A percentile compares a stretch with the other conserved stretches of the same genome.
These are phyloP conservation scores for Capronia americana DNA, from an alignment of 2,329 filamentous ascomycete species.

Conservation along the genomic window DNA sequence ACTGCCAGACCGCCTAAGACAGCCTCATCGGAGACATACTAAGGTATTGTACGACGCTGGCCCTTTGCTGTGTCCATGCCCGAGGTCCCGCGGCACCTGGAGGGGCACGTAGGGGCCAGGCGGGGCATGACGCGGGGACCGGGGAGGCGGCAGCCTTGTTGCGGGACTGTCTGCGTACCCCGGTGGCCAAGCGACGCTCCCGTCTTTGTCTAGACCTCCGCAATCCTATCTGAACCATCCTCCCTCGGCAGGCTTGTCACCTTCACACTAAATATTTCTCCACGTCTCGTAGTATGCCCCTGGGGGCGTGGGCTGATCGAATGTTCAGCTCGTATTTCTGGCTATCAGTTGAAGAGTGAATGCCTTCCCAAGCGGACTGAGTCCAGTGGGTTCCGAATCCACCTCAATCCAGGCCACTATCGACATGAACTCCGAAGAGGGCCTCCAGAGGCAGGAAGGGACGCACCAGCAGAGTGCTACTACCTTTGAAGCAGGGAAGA, in stretches of 20 bases:
- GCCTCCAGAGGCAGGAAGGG: background rate
- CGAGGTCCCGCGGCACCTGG: background rate
- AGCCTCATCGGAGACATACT: background rate
- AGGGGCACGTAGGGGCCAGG: too few relatives aligned
- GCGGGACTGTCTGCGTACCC: background rate
- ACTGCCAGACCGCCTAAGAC: background rate
- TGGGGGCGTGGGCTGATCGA: background rate
- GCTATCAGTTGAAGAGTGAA: background rate
- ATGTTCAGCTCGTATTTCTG: background rate
- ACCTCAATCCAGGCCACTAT: background rate
- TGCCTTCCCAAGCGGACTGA: background rate
- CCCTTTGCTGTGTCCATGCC: background rate
- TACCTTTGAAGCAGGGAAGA: slow-evolving; percentile 3
- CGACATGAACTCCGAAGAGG: background rate
- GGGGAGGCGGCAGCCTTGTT: background rate
- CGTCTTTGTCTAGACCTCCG: background rate
- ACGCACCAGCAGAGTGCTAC: background rate
- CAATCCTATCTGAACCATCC: background rate
- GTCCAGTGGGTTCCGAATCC: background rate
- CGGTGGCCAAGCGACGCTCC: background rate
- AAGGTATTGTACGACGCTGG: background rate
- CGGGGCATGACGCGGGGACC: background rate
- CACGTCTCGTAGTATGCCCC: background rate
- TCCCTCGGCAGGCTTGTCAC: background rate
- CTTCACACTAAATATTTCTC: background rate